phyloP scores from a whole-genome alignment of 495 filamentous ascomycete species.

The Penicillium angulare region DNA sequence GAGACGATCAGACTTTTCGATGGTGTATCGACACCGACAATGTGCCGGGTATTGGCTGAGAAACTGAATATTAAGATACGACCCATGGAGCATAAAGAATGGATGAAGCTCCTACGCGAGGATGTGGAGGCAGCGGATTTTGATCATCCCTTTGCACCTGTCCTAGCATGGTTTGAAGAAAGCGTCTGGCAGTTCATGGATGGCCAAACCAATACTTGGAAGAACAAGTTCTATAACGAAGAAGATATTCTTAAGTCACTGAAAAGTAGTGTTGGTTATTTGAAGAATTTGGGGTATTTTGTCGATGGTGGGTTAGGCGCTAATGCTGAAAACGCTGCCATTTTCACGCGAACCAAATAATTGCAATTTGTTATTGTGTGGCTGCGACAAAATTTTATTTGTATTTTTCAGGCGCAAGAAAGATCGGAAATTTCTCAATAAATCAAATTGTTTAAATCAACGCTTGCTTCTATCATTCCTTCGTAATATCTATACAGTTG shows the following conservation, averaged over 20 bases:
- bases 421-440: too few species aligned
- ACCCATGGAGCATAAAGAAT: background rate
- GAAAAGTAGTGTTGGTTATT: too few species aligned
- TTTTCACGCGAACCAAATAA: background rate
- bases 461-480: too few species aligned
- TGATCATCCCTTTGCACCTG: constrained; percentile 10
- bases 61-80: background rate
- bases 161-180: constrained; percentile 13
- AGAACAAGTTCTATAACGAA: too few species aligned
- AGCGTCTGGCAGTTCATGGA: constrained; percentile 7
- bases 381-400: too few species aligned
- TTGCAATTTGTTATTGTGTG: background rate
- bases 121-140: background rate
- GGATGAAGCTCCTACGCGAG: constrained; percentile 1
- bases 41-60: background rate
- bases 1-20: background rate
- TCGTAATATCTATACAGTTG: too few species aligned
- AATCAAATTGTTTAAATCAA: too few species aligned
- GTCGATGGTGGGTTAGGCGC: background rate
- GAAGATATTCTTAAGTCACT: too few species aligned
- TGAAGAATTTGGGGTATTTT: background rate
- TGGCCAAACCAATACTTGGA: too few species aligned
- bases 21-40: background rate
- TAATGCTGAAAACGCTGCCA: background rate
- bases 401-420: too few species aligned